Conservation (phyloP, 345 rosid genomes). For the Dipteronia dyeriana region DNA sequence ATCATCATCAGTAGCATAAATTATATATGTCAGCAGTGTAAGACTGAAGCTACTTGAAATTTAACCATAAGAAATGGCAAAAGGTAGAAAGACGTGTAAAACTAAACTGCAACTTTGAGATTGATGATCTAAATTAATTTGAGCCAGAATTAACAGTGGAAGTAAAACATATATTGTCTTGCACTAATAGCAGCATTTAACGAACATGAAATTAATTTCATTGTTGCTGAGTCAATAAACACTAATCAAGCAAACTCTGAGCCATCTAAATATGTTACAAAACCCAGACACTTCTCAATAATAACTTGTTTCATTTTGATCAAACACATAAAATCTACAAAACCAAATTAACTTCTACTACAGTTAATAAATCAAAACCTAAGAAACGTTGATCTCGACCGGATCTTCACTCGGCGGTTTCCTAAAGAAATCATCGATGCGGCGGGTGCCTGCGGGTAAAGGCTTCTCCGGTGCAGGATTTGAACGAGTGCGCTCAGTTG, state of each 20-base stretch:
- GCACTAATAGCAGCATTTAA: neutral
- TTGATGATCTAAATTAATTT: neutral
- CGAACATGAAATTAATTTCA: neutral
- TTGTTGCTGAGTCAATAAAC: too few species aligned
- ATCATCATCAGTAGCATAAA: neutral
- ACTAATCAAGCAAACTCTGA: too few species aligned
- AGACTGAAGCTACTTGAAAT: neutral
- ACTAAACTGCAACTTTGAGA: neutral
- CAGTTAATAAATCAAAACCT: conserved; percentile 7
- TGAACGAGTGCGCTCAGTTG: conserved; percentile 26
- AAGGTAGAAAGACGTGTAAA: neutral
- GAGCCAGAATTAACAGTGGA: neutral
- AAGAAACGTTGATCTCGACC: conserved; percentile 33
- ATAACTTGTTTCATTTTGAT: neutral
- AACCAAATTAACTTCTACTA: neutral
- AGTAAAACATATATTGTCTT: neutral
- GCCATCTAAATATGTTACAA: too few species aligned
- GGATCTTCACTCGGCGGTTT: conserved; percentile 44
- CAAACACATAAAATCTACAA: neutral
- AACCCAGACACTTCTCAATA: too few species aligned
- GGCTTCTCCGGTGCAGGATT: conserved; percentile 32
- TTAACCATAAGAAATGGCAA: neutral
- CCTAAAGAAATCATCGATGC: conserved; percentile 67
- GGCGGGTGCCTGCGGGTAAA: conserved; percentile 51
- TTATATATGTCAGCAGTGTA: neutral